phyloP scores from a whole-genome alignment of 2,329 filamentous ascomycete species.

The Pseudocercospora macadamiae region DNA sequence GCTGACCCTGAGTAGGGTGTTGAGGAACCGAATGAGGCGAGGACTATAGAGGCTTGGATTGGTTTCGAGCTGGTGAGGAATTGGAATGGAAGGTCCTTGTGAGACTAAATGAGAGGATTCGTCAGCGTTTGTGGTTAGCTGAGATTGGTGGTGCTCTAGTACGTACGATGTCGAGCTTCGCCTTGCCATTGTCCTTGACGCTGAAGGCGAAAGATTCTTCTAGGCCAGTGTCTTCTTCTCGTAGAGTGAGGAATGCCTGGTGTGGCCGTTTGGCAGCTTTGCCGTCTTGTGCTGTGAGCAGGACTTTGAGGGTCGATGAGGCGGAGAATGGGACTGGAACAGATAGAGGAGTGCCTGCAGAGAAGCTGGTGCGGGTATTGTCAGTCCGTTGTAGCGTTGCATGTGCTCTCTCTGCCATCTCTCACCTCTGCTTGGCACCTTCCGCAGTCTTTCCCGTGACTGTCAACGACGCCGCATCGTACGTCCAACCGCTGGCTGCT shows the following conservation, averaged over 20 bases:
- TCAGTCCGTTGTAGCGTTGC: neutral
- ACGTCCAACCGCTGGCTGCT: slow-evolving; percentile 66
- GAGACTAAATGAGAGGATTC: slow-evolving; percentile 60
- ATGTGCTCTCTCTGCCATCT: too few relatives aligned
- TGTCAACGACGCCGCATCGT: slow-evolving; percentile 71
- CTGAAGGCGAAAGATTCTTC: slow-evolving; percentile 85
- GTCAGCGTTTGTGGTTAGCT: slow-evolving; percentile 13
- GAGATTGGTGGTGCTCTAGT: neutral
- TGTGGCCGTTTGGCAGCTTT: slow-evolving; percentile 82
- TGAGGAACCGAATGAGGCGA: slow-evolving; percentile 82
- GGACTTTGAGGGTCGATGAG: slow-evolving; percentile 76
- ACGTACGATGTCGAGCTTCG: slow-evolving; percentile 79
- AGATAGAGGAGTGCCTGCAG: slow-evolving; percentile 47
- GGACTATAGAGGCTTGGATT: slow-evolving; percentile 77
- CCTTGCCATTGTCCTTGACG: slow-evolving; percentile 87
- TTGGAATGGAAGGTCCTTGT: slow-evolving; percentile 85
- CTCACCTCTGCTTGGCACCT: slow-evolving; percentile 62
- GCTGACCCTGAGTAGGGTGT: slow-evolving; percentile 67
- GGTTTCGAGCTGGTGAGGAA: slow-evolving; percentile 70
- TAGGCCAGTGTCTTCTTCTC: slow-evolving; percentile 72
- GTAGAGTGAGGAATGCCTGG: slow-evolving; percentile 87
- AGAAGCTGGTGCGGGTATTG: slow-evolving; percentile 8
- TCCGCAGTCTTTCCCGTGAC: slow-evolving; percentile 62
- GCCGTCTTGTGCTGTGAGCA: slow-evolving; percentile 78
- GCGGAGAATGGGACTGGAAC: slow-evolving; percentile 53